These are phyloP conservation scores for Hypoxylon intermedium DNA, from an alignment of 495 filamentous ascomycete species.

Conservation along the genomic window DNA sequence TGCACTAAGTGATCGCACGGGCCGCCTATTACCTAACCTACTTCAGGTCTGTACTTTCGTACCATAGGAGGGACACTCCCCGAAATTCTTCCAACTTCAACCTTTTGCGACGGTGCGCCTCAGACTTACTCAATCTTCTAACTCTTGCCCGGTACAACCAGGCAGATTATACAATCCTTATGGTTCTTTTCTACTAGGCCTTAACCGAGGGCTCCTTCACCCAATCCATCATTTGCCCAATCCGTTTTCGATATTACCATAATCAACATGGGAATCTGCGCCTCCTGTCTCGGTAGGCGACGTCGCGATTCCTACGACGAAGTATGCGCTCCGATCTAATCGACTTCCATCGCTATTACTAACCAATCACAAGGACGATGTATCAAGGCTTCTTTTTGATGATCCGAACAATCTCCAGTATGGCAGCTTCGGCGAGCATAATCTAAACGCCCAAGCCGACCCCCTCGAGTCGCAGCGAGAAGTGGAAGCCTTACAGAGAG, in stretches of 20 bases:
- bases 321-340: constrained; percentile 35
- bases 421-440: constrained; percentile 60
- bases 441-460: constrained; percentile 59
- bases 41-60: too few relatives aligned
- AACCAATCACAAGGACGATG: constrained; percentile 54
- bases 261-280: constrained; percentile 54
- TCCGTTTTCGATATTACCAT: too few relatives aligned
- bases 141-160: constrained; percentile 43
- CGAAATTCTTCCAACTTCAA: constrained; percentile 39
- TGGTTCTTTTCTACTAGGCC: constrained; percentile 32
- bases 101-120: constrained; percentile 40
- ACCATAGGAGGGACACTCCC: background rate
- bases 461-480: constrained; percentile 64
- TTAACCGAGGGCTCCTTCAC: constrained; percentile 33
- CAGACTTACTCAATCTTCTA: constrained; percentile 35
- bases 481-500: constrained; percentile 62
- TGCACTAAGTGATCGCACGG: background rate
- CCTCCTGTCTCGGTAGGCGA: constrained; percentile 53
- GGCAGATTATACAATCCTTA: constrained; percentile 49
- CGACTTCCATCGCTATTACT: background rate
- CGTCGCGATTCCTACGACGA: constrained; percentile 53
- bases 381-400: constrained; percentile 60
- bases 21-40: too few relatives aligned
- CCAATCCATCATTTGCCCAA: too few relatives aligned
- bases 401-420: constrained; percentile 61